phyloP scores from a whole-genome alignment of 768 basidiomycete genomes.

The Kwoniella sp. region DNA sequence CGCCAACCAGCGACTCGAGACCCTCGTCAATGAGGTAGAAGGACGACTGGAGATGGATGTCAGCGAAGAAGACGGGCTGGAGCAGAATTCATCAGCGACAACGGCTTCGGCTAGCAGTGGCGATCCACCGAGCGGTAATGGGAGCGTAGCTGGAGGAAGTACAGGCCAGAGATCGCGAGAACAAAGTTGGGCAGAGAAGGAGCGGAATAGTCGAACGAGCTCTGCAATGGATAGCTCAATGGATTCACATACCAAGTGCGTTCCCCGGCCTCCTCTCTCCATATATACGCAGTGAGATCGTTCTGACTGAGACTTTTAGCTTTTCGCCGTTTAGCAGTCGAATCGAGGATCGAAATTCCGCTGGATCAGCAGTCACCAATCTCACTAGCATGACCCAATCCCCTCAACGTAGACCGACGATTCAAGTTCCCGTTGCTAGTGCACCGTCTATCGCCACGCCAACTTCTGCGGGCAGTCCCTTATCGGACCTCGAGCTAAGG shows the following conservation, averaged over 20 bases:
- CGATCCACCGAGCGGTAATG: slow-evolving; percentile 2
- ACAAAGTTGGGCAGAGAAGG: slow-evolving; percentile 39
- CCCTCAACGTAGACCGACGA: slow-evolving; percentile 35
- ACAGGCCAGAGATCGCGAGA: slow-evolving; percentile 33
- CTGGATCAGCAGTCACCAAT: slow-evolving; percentile 44
- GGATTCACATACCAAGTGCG: slow-evolving; percentile 48
- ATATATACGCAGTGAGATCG: neutral
- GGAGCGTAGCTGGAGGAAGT: slow-evolving; percentile 7
- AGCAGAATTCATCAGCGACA: neutral
- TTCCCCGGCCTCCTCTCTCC: neutral
- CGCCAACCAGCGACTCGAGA: slow-evolving; percentile 78
- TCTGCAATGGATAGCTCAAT: slow-evolving; percentile 44
- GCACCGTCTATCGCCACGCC: slow-evolving; percentile 24
- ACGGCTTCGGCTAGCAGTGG: neutral
- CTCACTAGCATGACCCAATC: slow-evolving; percentile 41
- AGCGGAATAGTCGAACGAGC: slow-evolving; percentile 43
- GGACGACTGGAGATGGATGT: slow-evolving; percentile 64
- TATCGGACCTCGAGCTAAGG: slow-evolving; percentile 77
- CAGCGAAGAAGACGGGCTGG: slow-evolving; percentile 46
- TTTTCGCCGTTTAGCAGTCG: slow-evolving; percentile 51
- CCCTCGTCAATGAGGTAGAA: slow-evolving; percentile 69
- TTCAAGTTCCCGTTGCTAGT: slow-evolving; percentile 18
- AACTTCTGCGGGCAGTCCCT: slow-evolving; percentile 55
- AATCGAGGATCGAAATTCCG: slow-evolving; percentile 45
- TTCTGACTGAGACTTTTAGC: slow-evolving; percentile 30